A percentile compares a stretch with the other conserved stretches of the same genome.
These are phyloP conservation scores for Stipa capillata DNA, from an alignment of 176 grass and related monocot genomes.

Conservation along the genomic window DNA sequence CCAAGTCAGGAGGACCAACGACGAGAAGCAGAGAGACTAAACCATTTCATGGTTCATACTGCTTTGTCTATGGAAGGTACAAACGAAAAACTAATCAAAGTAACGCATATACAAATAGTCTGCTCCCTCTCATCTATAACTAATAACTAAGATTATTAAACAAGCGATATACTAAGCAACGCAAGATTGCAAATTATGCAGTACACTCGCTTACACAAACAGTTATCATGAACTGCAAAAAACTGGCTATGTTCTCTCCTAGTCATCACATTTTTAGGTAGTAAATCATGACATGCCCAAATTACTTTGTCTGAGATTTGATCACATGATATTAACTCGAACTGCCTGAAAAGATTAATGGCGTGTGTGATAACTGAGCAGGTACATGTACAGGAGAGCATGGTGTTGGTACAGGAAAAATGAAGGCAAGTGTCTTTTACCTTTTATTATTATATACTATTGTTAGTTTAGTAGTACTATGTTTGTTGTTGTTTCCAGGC, in stretches of 20 bases:
- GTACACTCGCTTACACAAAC: background rate
- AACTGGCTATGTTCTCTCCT: background rate
- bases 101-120: background rate
- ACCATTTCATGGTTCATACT: conserved; percentile 96
- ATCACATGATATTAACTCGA: background rate
- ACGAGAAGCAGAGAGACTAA: conserved; percentile 77
- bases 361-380: conserved; percentile 8
- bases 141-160: too few species aligned
- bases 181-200: background rate
- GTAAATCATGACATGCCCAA: background rate
- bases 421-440: conserved; percentile 64
- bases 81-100: background rate
- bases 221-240: background rate
- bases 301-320: background rate
- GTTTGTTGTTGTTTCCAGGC: background rate
- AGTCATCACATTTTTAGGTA: background rate
- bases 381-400: conserved; percentile 99
- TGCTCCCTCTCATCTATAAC: too few species aligned
- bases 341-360: background rate
- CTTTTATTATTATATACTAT: too few species aligned
- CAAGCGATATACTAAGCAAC: too few species aligned
- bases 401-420: conserved; percentile 95
- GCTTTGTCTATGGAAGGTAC: conserved; percentile 96
- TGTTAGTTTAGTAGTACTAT: too few species aligned
- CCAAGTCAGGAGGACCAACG: conserved; percentile 59